Percentiles rank a stretch among this genome's conserved stretches.
Conservation (phyloP, 345 rosid species). For the Salix udensis region DNA sequence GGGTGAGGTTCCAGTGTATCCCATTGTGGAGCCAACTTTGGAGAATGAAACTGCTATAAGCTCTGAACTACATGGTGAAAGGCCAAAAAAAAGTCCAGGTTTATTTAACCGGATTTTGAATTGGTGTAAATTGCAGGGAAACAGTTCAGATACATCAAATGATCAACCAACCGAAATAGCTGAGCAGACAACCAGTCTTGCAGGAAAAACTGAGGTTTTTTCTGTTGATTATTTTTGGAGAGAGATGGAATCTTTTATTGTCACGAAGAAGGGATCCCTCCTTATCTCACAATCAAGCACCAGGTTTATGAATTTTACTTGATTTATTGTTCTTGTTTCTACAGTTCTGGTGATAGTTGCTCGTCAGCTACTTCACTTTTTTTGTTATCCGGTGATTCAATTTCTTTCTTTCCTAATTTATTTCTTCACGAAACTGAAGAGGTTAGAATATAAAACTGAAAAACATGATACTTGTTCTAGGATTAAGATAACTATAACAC, state of each 20-base stretch:
- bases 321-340: not conserved
- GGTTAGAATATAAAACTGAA: not conserved
- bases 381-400: not conserved
- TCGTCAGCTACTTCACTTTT: not conserved
- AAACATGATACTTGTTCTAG: no score
- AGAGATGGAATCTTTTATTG: constrained; percentile 52
- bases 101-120: constrained; percentile 31
- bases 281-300: constrained; percentile 50
- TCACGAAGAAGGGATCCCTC: constrained; percentile 46
- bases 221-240: constrained; percentile 49
- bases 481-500: no score
- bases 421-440: not conserved
- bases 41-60: constrained; percentile 21
- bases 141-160: constrained; percentile 14
- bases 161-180: constrained; percentile 28
- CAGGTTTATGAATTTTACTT: constrained; percentile 45
- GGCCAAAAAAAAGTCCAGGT: constrained; percentile 22
- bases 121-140: constrained; percentile 37
- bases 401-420: not conserved
- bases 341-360: not conserved
- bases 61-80: constrained; percentile 17
- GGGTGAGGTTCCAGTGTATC: constrained; percentile 8
- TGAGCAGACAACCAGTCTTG: constrained; percentile 16
- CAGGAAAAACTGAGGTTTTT: constrained; percentile 37
- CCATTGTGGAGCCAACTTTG: constrained; percentile 17